phyloP scores from a whole-genome alignment of 306 rosid genomes.

The Spatholobus suberectus region DNA sequence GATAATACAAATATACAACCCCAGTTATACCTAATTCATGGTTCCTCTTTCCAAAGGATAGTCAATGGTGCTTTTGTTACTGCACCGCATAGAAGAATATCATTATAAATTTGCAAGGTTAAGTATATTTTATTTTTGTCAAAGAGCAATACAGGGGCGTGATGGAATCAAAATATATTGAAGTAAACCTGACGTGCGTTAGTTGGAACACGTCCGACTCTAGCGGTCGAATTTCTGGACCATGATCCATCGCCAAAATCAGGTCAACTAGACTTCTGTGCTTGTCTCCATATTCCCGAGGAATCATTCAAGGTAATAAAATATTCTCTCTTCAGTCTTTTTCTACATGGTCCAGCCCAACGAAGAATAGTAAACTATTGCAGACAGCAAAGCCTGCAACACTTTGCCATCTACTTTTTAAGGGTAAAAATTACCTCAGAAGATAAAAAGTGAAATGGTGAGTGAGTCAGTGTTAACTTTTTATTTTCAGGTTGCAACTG shows the following conservation, averaged over 20 bases:
- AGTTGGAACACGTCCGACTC: constrained; percentile 37
- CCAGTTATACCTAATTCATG: neutral
- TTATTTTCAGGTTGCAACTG: neutral
- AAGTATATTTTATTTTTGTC: neutral
- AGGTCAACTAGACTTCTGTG: constrained; percentile 28
- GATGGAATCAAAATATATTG: neutral
- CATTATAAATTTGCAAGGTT: neutral
- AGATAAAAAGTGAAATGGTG: neutral
- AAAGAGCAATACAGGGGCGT: neutral
- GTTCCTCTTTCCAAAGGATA: neutral
- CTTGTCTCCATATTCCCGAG: neutral
- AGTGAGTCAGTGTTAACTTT: too few relatives aligned
- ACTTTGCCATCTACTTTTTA: neutral
- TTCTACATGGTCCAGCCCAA: constrained; percentile 10
- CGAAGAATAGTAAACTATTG: neutral
- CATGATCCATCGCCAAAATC: constrained; percentile 13
- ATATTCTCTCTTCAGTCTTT: neutral
- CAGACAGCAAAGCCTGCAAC: constrained; percentile 11
- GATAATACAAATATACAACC: neutral
- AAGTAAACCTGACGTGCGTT: constrained; percentile 22
- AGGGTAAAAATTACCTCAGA: neutral
- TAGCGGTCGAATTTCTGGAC: neutral
- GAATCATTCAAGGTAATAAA: constrained; percentile 33
- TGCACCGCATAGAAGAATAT: neutral
- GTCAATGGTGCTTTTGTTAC: neutral